Evolutionary conservation across 1,139 yeast species (phyloP), one percentile per base, ranked within the genome.

Genomic region (Suzukiozyma palmioleophila): DNA sequence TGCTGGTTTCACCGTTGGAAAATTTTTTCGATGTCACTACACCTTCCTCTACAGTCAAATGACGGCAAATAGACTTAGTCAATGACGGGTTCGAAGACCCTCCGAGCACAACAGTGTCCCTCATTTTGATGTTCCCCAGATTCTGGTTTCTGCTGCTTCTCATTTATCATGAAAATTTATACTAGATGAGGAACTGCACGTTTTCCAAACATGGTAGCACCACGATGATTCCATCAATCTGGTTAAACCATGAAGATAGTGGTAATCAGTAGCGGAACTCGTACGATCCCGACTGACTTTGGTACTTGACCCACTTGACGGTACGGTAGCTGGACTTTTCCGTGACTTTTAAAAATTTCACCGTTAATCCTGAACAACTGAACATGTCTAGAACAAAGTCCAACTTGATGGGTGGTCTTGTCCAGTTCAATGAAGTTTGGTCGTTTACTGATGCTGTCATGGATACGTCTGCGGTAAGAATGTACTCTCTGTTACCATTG

Each of bases 1-100:
- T 84, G 30, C 90, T 80, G n/a, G 95, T 88, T 56, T 90, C 97
- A 40, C 97, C 97, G 57, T 90, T 90, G 42, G 71, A 61, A 61
- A 86, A 85, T 57, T 81, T 82, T 39, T 63, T 64, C 25, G 80
- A 68, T 18, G 64, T 63, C 4, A 80, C 84, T 18, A 66, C 65
- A 12, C 85, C 84, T 45, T 77, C 77, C 32, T 77, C 80, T 13
- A 83, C 63, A 26, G 84, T 79, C 40, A 86, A 67, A 49, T 77
- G 75, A 13, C 75, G 66, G 59, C 92, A 83, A 34, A 85, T 83
- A 39, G 77, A 63, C 37, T 64, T 66, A 12, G 84, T 79, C 39
- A 85, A 74, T 22, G 67, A 67, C 3, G 87, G 86, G 51, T 85
- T 87, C 24, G 90, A 80, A 32, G 84, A 73, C 13, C 95, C 94